A percentile compares a stretch with the other conserved stretches of the same genome.
Conservation (phyloP, 2,329 filamentous ascomycete species). For the Colletotrichum abscissum region DNA sequence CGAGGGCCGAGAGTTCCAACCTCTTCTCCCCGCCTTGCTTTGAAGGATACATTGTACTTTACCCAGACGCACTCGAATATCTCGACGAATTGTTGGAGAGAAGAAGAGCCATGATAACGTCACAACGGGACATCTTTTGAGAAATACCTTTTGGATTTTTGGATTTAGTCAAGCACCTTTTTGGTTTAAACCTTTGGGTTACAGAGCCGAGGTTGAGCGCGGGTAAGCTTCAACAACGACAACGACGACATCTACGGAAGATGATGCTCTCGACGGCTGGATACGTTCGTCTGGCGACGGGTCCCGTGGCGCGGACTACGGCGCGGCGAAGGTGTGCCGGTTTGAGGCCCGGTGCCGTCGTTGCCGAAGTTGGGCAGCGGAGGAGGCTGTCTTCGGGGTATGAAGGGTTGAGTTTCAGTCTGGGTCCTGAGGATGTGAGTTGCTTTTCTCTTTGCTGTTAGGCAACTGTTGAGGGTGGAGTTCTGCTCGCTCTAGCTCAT, state of each 20-base stretch:
- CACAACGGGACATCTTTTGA: not conserved
- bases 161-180: too few relatives aligned
- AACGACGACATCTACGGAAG: not conserved
- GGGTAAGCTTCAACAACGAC: not conserved
- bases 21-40: not conserved
- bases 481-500: not conserved
- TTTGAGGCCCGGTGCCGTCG: too few relatives aligned
- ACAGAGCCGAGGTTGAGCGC: not conserved
- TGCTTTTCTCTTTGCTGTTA: not conserved
- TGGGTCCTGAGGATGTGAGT: constrained; percentile 11
- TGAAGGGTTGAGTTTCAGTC: constrained; percentile 15
- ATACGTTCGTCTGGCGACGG: not conserved
- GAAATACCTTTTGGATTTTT: not conserved
- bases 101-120: not conserved
- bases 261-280: not conserved
- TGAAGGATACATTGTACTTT: not conserved
- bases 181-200: not conserved
- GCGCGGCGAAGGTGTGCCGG: not conserved
- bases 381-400: not conserved
- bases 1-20: not conserved
- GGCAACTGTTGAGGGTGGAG: not conserved
- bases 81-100: not conserved
- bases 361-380: not conserved
- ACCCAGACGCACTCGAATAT: not conserved
- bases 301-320: not conserved